Base-by-base conservation (phyloP, 1,284 basidiomycete species). In the Microbotryum scabiosae region DNA sequence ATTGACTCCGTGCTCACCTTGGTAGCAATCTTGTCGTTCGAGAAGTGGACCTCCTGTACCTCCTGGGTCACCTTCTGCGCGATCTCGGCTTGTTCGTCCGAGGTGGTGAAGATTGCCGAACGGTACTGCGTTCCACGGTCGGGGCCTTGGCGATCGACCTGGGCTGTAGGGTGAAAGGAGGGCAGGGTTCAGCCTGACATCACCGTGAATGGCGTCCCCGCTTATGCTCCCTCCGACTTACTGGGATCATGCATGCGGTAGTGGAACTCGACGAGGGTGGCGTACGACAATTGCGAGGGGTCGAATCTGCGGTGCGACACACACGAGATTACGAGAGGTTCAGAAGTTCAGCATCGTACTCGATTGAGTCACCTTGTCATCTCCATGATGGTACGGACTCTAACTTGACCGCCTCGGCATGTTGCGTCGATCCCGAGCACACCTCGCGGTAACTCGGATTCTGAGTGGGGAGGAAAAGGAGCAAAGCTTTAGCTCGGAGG, bases 161-260 rank as follows among this genome's bases (percentile, higher is more conserved):
- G 60, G 9, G 62, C 59, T 57, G 59, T 18, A 7, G 16, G 26
- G 7, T 12, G 43, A 14, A 36, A 18, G 7, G n/a, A 21, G 8
- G 3, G 44, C 0, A 30, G 4, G 1, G n/a, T 14, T 26, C 18
- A 23, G 36, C 26, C 10, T 18, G 12, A 18, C 14, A 4, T 41
- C 36, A 18, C 16, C 36, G 36, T 41, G 36, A 12, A 41, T 41
- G 5, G 10, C 5, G 36, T 16, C 36, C 16, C 4, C 36, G 3
- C 0, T 18, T 16, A 41, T 41, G 10, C 75, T 72, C 50, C 36
- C 36, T 41, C 36, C 36, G 72, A 58, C 59, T 73, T 89, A 26
- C 91, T 96, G 2, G 94, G 90, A 71, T 97, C 92, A 73, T 98
- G 94, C 0, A 89, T 93, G 51, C 93, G 83, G 60, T 63, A 66